These are phyloP conservation scores for Adenanthera pavonina DNA, from an alignment of 306 rosid species.

Conservation along the genomic window DNA sequence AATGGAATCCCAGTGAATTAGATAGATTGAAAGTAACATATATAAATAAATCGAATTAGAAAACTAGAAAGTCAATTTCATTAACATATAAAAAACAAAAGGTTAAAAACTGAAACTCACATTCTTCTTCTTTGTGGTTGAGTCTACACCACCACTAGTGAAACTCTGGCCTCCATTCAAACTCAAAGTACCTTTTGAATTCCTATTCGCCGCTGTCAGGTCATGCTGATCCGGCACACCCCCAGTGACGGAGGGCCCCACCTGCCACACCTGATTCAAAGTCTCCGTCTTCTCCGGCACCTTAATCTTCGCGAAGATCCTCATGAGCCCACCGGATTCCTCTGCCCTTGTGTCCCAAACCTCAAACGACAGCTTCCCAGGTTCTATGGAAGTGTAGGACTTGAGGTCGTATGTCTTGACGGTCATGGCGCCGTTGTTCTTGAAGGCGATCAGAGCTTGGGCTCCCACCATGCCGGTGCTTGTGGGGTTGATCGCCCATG, in stretches of 20 bases:
- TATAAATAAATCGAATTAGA: not conserved
- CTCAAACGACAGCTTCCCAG: conserved; percentile 49
- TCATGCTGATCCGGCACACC: conserved; percentile 37
- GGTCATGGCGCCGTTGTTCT: conserved; percentile 24
- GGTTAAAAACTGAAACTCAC: conserved; percentile 46
- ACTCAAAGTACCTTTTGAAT: conserved; percentile 53
- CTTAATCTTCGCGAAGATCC: conserved; percentile 47
- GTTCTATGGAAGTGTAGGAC: conserved; percentile 21
- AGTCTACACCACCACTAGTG: conserved; percentile 33
- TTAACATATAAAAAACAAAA: not conserved
- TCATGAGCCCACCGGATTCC: conserved; percentile 22
- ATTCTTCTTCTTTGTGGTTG: conserved; percentile 53
- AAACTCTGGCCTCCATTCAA: conserved; percentile 39
- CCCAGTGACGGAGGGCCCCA: conserved; percentile 44
- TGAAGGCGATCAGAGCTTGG: conserved; percentile 57
- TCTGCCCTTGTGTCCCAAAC: conserved; percentile 55
- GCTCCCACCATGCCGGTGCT: conserved; percentile 66
- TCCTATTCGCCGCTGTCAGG: conserved; percentile 34
- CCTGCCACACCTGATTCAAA: conserved; percentile 63
- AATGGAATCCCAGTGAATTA: not conserved
- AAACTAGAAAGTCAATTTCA: not conserved
- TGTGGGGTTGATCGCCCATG: conserved; percentile 77
- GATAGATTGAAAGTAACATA: not conserved
- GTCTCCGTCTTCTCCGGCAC: not conserved
- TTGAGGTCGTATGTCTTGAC: conserved; percentile 50